Evolutionary conservation across 352 stramenopile species (phyloP), one percentile per base, ranked within the genome.

Genomic region (Salisapilia sapeloensis): DNA sequence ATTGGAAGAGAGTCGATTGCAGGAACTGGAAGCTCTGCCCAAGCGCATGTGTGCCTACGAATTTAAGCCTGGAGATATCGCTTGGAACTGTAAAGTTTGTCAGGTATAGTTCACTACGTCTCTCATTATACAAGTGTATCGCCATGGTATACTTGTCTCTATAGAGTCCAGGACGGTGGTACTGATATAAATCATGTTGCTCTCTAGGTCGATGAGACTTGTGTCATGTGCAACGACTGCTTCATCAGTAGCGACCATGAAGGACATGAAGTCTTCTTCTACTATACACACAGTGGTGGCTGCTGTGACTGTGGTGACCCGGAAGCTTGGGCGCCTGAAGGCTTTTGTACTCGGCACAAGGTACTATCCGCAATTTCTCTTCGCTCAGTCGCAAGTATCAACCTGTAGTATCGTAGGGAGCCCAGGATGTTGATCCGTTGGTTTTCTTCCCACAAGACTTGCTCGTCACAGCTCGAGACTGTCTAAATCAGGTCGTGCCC

Each of bases 231-330:
- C 61, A 96, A 99, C 44, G 72, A 93, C 32, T 99, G 94, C 61
- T 99, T 96, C 49, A 85, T 97, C 58, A 53, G 69, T 17, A 84
- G 69, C 47, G 61, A 97, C 38, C 94, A 98, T 46, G 69, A 96
- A 27, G 83, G 80, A 45, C 85, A 95, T 42, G 79, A 95, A 29
- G 84, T 95, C 7, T 95, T 92, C 38, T 95, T 96, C 37, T 96
- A 96, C 53, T 92, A 95, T 41, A 90, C 84, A 30, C 70, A 83
- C 29, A 93, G 95, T 47, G 92, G 92, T 11, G 94, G 93, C 19
- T 99, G 94, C 62, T 99, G 94, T 48, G 93, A 99, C 58, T 99
- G 94, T 48, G 93, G 92, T 37, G 93, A 98, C 66, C 78, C 81
- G 2, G 92, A 97, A 52, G 94, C 94, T 0, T 98, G 93, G 94